Evolutionary conservation across 352 stramenopile species (phyloP), one percentile per base, ranked within the genome.

Genomic region (Pythium angustatum): DNA sequence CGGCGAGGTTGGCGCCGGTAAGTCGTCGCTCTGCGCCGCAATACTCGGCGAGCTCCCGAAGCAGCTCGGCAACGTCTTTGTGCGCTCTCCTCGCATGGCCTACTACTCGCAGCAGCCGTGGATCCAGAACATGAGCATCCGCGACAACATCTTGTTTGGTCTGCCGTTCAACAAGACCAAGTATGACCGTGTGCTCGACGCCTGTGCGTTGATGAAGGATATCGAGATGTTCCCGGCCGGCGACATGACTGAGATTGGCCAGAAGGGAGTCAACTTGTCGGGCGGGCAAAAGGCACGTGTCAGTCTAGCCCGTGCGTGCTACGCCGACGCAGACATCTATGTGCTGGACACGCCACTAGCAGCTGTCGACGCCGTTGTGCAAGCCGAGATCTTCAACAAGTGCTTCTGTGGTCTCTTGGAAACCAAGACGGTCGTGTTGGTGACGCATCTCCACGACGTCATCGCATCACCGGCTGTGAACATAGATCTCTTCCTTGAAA

Each of bases 141-240:
- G 78, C 21, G 86, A 98, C 31, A 99, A 99, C 76, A 96, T 99
- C 61, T 71, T 98, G 12, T 98, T 98, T 71, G 90, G 92, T 10
- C 65, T 78, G 41, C 63, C 62, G 14, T 85, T 75, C 19, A 68
- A 89, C 31, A 58, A 62, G 40, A 62, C 60, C 14, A 82, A 75
- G 54, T 93, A 93, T 56, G 61, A 75, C 10, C 58, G 55, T 3
- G 80, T 91, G 12, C 44, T 97, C 8, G 60, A 83, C 51, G 80
- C 79, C 9, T 98, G 93, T 64, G 83, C 83, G 7, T 69, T 98
- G 5, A 34, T 80, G 0, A 78, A 84, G 36, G 94, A 98, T 64
- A 66, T 98, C 24, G 71, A 69, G 9, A 66, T 94, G 19, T 76
- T 98, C 21, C 79, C 88, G 2, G 74, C 45, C 28, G 91, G 93